Conservation (phyloP, 1,284 basidiomycete species). For the Thelephora terrestris region DNA sequence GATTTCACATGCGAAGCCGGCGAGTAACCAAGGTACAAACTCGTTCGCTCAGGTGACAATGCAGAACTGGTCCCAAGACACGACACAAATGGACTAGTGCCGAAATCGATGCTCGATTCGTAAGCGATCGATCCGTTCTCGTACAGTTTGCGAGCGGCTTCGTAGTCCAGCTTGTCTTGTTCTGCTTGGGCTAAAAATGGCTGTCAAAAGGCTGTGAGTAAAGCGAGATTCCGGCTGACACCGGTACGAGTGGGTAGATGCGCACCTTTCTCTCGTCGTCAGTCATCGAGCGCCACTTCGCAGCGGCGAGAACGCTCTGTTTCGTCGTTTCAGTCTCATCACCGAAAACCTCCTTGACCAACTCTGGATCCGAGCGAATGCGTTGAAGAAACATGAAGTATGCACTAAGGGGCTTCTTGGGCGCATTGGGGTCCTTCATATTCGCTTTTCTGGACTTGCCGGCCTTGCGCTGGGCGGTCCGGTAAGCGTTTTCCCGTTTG, state of each 20-base stretch:
- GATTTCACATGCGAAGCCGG: conserved; percentile 2
- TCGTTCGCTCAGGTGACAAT: too few relatives aligned
- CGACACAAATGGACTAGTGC: conserved; percentile 34
- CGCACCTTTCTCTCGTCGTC: conserved; percentile 85
- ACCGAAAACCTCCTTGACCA: conserved; percentile 80
- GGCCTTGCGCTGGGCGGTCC: conserved; percentile 86
- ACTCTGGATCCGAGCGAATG: conserved; percentile 64
- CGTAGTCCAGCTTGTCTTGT: conserved; percentile 88
- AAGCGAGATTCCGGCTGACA: conserved; percentile 4
- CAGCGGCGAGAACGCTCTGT: conserved; percentile 89
- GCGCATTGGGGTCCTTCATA: conserved; percentile 94
- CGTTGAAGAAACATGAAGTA: conserved; percentile 94
- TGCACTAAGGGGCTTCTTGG: conserved; percentile 90
- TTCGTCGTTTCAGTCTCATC: conserved; percentile 90
- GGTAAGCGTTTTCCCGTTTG: conserved; percentile 86
- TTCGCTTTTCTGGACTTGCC: conserved; percentile 92
- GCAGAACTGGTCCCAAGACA: too few relatives aligned
- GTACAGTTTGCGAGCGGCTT: conserved; percentile 69
- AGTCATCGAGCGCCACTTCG: conserved; percentile 85
- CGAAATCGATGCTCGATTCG: conserved; percentile 68
- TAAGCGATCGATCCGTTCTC: conserved; percentile 70
- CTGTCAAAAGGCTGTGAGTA: conserved; percentile 28
- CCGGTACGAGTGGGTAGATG: conserved; percentile 11
- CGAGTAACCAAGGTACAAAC: too few relatives aligned
- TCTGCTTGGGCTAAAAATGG: conserved; percentile 87